phyloP scores from a whole-genome alignment of 768 basidiomycete genomes.

The Termitomyces sp. region DNA sequence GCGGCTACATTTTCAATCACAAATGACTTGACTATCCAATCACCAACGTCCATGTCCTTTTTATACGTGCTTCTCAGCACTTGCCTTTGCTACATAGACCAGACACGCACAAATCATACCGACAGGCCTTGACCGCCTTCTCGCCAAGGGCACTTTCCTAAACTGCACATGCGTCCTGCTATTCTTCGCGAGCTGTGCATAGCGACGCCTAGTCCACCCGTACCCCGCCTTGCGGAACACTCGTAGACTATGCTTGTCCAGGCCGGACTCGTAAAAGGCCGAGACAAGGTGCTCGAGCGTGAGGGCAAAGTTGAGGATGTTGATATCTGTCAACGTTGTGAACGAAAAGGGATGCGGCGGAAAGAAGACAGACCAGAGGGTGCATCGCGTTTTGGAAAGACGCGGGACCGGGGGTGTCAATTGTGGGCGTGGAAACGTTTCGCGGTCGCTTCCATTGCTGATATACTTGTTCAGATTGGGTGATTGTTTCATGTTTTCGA shows the following conservation, averaged over 20 bases:
- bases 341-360: not conserved
- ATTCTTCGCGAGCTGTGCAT: constrained; percentile 44
- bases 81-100: not conserved
- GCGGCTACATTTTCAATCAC: constrained; percentile 53
- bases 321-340: constrained; percentile 9
- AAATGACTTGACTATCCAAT: constrained; percentile 46
- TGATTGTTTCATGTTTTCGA: not conserved
- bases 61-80: constrained; percentile 16
- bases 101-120: constrained; percentile 50
- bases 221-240: constrained; percentile 42
- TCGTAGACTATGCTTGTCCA: constrained; percentile 33
- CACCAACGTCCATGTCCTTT: constrained; percentile 38
- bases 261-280: constrained; percentile 35
- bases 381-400: not conserved
- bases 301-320: constrained; percentile 38
- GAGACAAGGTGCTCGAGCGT: constrained; percentile 28
- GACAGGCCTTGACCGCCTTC: constrained; percentile 44
- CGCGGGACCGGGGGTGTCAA: not conserved
- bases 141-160: constrained; percentile 35
- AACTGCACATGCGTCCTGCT: constrained; percentile 47
- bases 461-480: not conserved
- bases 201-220: constrained; percentile 41
- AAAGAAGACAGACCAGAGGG: not conserved
- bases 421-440: not conserved
- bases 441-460: not conserved